Conservation (phyloP, 2,329 filamentous ascomycete genomes). For the Diaporthe australafricana region DNA sequence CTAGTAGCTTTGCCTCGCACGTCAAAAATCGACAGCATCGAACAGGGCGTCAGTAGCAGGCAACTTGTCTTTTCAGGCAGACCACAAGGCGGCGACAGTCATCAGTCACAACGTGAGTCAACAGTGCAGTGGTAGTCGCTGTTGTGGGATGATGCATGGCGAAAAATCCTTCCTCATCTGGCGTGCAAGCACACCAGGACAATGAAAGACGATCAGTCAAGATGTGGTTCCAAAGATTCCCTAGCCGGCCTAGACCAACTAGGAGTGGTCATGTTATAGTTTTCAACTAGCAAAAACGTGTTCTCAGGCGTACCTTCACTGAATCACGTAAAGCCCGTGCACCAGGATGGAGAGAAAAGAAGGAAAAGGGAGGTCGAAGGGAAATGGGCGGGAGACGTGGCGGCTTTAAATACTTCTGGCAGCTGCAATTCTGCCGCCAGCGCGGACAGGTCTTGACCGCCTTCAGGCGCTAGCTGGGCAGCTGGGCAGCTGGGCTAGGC, state of each 20-base stretch:
- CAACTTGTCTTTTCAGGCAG: too few species aligned
- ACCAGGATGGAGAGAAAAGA: constrained; percentile 68
- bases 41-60: too few species aligned
- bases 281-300: constrained; percentile 93
- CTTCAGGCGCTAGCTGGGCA: not conserved
- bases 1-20: too few species aligned
- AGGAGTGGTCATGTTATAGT: constrained; percentile 84
- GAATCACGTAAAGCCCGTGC: constrained; percentile 84
- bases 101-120: too few species aligned
- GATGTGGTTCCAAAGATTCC: constrained; percentile 80
- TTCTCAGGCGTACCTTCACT: constrained; percentile 91
- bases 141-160: too few species aligned
- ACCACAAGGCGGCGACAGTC: too few species aligned
- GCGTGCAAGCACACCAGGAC: constrained; percentile 55
- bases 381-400: not conserved
- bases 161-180: constrained; percentile 60
- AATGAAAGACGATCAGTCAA: constrained; percentile 62
- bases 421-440: not conserved
- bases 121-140: too few species aligned
- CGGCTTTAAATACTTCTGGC: not conserved
- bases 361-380: constrained; percentile 43
- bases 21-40: too few species aligned
- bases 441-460: not conserved
- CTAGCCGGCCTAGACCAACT: constrained; percentile 74
- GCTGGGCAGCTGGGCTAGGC: not conserved